Conservation (phyloP, 805 yeast species). For the Yarrowia sp. region DNA sequence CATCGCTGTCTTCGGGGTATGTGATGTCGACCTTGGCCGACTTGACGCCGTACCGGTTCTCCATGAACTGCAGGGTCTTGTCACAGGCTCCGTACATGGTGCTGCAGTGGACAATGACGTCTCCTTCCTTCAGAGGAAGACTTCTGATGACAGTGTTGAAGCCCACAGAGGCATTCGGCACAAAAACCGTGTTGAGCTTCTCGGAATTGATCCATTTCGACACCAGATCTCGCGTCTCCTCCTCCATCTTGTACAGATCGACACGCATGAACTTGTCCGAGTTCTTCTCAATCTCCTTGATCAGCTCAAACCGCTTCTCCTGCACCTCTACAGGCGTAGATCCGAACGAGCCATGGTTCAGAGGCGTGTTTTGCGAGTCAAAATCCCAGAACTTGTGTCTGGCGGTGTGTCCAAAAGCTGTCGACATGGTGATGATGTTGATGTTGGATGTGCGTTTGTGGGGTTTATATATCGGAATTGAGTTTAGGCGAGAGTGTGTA, state of each 20-base stretch:
- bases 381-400: constrained; percentile 46
- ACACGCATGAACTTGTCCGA: constrained; percentile 50
- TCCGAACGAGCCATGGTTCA: constrained; percentile 69
- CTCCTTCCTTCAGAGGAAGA: constrained; percentile 51
- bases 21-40: constrained; percentile 43
- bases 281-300: constrained; percentile 38
- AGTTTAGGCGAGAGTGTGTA: background rate
- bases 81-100: constrained; percentile 56
- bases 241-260: constrained; percentile 38
- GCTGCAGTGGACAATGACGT: constrained; percentile 49
- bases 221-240: constrained; percentile 41
- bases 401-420: background rate
- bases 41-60: constrained; percentile 38
- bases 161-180: constrained; percentile 60
- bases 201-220: constrained; percentile 51
- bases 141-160: constrained; percentile 57
- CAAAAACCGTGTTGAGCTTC: constrained; percentile 50
- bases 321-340: constrained; percentile 50
- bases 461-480: background rate
- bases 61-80: constrained; percentile 44
- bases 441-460: background rate
- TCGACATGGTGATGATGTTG: background rate
- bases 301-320: constrained; percentile 40
- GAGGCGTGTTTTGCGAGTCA: constrained; percentile 44
- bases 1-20: constrained; percentile 47